A percentile compares a stretch with the other conserved stretches of the same genome.
These are phyloP conservation scores for Bretschneidera sinensis DNA, from an alignment of 345 rosid genomes.

Conservation along the genomic window DNA sequence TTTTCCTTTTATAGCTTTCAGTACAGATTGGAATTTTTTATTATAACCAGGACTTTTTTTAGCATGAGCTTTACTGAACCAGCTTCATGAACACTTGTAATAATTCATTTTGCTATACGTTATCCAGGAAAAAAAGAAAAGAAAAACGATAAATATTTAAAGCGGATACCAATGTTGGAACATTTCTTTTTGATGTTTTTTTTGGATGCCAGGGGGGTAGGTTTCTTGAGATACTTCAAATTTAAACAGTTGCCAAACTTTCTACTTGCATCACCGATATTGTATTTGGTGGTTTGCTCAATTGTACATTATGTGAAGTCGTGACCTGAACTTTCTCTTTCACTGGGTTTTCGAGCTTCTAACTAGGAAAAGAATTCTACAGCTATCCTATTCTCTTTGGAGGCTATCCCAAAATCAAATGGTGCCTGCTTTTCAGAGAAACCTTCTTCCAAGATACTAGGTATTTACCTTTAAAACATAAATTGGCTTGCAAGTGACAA, in stretches of 20 bases:
- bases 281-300: conserved; percentile 63
- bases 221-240: conserved; percentile 83
- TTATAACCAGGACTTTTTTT: too few species aligned
- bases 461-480: conserved; percentile 18
- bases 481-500: too few species aligned
- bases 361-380: conserved; percentile 35
- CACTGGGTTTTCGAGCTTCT: conserved; percentile 62
- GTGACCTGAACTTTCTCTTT: conserved; percentile 44
- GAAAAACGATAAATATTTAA: neutral
- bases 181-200: conserved; percentile 2
- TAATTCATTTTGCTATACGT: neutral
- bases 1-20: neutral
- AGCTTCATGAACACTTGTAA: neutral
- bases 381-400: conserved; percentile 28
- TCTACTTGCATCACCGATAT: conserved; percentile 87
- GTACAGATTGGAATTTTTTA: neutral
- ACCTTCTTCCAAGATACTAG: conserved; percentile 21
- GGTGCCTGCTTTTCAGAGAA: conserved; percentile 11
- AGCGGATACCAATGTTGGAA: neutral
- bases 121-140: neutral
- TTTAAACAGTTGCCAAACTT: conserved; percentile 89
- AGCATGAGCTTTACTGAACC: neutral
- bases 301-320: conserved; percentile 50
- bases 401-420: conserved; percentile 17
- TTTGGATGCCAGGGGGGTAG: conserved; percentile 65